Evolutionary conservation across 192 early-diverging fungal genomes (phyloP).

Genomic region (Backusella sp.): DNA sequence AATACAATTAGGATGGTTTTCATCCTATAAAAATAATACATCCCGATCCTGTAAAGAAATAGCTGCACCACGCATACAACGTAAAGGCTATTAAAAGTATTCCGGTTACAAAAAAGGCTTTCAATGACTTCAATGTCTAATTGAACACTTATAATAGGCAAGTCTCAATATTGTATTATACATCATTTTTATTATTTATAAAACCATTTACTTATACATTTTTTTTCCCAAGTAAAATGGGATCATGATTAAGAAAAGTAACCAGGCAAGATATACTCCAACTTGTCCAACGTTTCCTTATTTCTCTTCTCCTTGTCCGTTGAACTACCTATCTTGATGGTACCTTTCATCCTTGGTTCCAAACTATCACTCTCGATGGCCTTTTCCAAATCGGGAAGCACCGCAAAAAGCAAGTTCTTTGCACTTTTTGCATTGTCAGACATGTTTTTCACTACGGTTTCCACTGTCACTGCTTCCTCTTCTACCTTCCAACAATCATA

Average conservation of each 20-base stretch:
- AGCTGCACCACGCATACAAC: no score
- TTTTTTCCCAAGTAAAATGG: neutral
- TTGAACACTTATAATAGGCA: no score
- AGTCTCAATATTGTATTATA: no score
- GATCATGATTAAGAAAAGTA: constrained; percentile 48
- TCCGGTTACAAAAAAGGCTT: no score
- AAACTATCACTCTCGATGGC: constrained; percentile 53
- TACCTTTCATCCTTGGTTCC: constrained; percentile 68
- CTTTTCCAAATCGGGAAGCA: constrained; percentile 76
- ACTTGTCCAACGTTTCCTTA: constrained; percentile 63
- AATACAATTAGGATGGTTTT: no score
- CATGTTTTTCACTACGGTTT: constrained; percentile 86
- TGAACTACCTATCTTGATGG: constrained; percentile 82
- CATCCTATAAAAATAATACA: no score
- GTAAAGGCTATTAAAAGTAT: no score
- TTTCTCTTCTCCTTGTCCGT: constrained; percentile 73
- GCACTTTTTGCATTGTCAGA: constrained; percentile 82
- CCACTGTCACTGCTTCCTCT: constrained; percentile 83
- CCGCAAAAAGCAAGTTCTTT: constrained; percentile 68
- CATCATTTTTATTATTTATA: neutral
- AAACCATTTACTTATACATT: neutral
- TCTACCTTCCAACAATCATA: constrained; percentile 90
- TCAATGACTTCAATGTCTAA: no score
- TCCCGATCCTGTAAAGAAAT: no score
- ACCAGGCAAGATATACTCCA: constrained; percentile 83